phyloP scores from a whole-genome alignment of 2,329 filamentous ascomycete species.

The Alternaria triticina region DNA sequence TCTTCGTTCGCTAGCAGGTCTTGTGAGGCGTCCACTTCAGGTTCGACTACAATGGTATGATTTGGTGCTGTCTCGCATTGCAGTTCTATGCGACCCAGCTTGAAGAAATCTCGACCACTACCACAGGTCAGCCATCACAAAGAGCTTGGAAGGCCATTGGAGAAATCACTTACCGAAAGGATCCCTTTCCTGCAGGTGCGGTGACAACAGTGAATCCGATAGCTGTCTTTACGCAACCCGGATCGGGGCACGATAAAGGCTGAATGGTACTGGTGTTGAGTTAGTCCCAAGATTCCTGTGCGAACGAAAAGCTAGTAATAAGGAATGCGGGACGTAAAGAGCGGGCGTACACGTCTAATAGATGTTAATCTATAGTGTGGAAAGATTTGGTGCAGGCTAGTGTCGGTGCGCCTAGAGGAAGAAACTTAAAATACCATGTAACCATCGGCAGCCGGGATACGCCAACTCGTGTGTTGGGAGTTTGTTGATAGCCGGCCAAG shows the following conservation, averaged over 20 bases:
- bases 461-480: constrained; percentile 39
- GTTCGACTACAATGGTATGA: constrained; percentile 34
- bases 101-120: constrained; percentile 49
- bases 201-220: constrained; percentile 40
- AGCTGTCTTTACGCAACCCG: constrained; percentile 36
- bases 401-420: constrained; percentile 39
- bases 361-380: constrained; percentile 49
- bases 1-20: constrained; percentile 26
- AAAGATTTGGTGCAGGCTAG: constrained; percentile 43
- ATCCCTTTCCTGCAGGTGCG: constrained; percentile 31
- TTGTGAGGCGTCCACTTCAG: constrained; percentile 29
- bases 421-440: constrained; percentile 43
- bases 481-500: constrained; percentile 29
- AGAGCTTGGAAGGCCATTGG: background rate
- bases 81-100: constrained; percentile 48
- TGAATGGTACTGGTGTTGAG: constrained; percentile 39
- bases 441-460: constrained; percentile 43
- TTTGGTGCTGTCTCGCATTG: constrained; percentile 40
- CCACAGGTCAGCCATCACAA: constrained; percentile 7
- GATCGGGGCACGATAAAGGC: constrained; percentile 37
- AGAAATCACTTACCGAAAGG: constrained; percentile 42
- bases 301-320: background rate
- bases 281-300: constrained; percentile 24
- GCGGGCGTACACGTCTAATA: constrained; percentile 45
- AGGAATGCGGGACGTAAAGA: constrained; percentile 12